These are phyloP conservation scores for Podaxis mareebaensis DNA, from an alignment of 768 basidiomycete species.

Conservation along the genomic window DNA sequence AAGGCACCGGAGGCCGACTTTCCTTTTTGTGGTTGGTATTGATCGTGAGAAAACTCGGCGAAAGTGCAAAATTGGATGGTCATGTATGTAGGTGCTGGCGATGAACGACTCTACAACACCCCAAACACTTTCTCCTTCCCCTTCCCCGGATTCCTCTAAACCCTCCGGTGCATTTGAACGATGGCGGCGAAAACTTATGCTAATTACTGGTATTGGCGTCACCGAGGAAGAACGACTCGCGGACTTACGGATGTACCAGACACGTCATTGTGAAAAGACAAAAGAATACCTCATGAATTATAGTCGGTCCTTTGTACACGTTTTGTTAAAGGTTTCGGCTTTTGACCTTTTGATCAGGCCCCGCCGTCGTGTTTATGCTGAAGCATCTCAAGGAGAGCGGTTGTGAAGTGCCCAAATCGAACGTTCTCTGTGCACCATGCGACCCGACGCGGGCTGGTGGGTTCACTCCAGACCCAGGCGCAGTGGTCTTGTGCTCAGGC, in stretches of 20 bases:
- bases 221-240: constrained; percentile 45
- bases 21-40: not conserved
- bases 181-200: constrained; percentile 49
- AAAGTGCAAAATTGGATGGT: constrained; percentile 12
- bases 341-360: constrained; percentile 50
- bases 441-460: constrained; percentile 74
- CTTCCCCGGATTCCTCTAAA: constrained; percentile 22
- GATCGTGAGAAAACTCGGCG: constrained; percentile 15
- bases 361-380: constrained; percentile 86
- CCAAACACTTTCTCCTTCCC: constrained; percentile 18
- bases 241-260: constrained; percentile 36
- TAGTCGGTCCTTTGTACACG: constrained; percentile 48
- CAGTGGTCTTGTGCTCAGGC: constrained; percentile 84
- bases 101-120: constrained; percentile 28
- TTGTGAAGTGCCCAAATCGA: constrained; percentile 65
- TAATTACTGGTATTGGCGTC: constrained; percentile 50
- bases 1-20: constrained; percentile 7
- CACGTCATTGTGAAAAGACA: constrained; percentile 62
- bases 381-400: constrained; percentile 82
- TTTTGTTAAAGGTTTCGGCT: constrained; percentile 2
- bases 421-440: constrained; percentile 87
- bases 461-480: constrained; percentile 75
- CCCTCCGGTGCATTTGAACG: constrained; percentile 42
- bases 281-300: constrained; percentile 67
- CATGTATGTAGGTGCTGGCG: constrained; percentile 13